Evolutionary conservation across 495 filamentous ascomycete species (phyloP).

Genomic region (Penicillium verhagenii): DNA sequence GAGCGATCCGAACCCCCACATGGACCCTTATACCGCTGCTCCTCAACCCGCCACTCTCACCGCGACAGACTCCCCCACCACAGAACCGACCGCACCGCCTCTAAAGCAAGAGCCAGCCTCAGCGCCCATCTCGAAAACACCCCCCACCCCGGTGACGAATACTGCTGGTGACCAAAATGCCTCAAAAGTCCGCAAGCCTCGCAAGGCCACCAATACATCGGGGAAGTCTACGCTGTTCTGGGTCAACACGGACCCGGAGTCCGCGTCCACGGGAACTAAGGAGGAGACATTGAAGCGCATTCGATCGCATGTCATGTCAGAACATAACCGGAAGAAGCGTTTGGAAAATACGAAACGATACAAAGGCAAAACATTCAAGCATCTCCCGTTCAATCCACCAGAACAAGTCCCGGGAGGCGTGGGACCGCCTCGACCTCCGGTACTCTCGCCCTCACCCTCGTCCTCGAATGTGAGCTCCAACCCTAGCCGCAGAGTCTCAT

Average conservation of each 20-base stretch:
- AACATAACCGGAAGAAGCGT: conserved; percentile 51
- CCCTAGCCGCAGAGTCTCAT: conserved; percentile 12
- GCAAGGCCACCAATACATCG: conserved; percentile 37
- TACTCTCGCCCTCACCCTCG: conserved; percentile 9
- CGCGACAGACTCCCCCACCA: neutral
- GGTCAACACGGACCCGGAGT: conserved; percentile 45
- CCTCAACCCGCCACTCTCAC: neutral
- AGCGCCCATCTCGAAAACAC: neutral
- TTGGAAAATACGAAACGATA: conserved; percentile 44
- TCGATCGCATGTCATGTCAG: conserved; percentile 52
- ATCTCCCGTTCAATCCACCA: conserved; percentile 40
- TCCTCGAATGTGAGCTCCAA: conserved; percentile 16
- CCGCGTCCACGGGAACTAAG: conserved; percentile 38
- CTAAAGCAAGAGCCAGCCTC: neutral
- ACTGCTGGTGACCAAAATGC: conserved; percentile 21
- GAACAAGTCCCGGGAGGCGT: conserved; percentile 26
- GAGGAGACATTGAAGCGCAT: conserved; percentile 50
- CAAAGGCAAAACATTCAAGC: conserved; percentile 46
- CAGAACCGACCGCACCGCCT: neutral
- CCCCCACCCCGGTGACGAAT: neutral
- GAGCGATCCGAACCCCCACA: conserved; percentile 15
- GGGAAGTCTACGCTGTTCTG: conserved; percentile 46
- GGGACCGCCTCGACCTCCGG: conserved; percentile 10
- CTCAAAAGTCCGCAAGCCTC: conserved; percentile 40
- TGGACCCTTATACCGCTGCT: conserved; percentile 14